These are phyloP conservation scores for Aristolochia contorta DNA, from an alignment of 164 flowering plant genomes.

Conservation along the genomic window DNA sequence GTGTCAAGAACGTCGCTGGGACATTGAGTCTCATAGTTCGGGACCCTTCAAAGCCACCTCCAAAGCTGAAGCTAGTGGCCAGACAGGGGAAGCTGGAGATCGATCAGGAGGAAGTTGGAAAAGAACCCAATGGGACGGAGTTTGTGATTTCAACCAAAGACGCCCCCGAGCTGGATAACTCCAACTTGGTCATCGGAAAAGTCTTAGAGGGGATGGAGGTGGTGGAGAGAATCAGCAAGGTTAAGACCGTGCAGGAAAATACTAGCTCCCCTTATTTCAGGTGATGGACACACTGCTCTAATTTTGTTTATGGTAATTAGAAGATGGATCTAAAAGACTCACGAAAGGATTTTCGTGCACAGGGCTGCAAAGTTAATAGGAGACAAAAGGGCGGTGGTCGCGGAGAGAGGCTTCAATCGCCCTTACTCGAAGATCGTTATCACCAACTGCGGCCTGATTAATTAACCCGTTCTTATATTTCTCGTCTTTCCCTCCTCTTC, in stretches of 20 bases:
- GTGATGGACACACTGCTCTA: slow-evolving; percentile 18
- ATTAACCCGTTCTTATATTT: slow-evolving; percentile 20
- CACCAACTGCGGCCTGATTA: slow-evolving; percentile 70
- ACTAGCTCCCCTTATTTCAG: slow-evolving; percentile 84
- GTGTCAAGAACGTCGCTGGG: slow-evolving; percentile 54
- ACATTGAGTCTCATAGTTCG: slow-evolving; percentile 63
- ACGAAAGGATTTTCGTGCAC: not conserved
- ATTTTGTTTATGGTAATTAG: not conserved
- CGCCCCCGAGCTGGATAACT: slow-evolving; percentile 71
- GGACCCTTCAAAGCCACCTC: slow-evolving; percentile 74
- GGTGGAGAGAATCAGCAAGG: slow-evolving; percentile 54
- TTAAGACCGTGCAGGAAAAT: slow-evolving; percentile 87
- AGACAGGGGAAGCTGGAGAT: slow-evolving; percentile 72
- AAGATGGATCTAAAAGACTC: not conserved
- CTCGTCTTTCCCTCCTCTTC: slow-evolving; percentile 7
- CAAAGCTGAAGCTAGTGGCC: slow-evolving; percentile 77
- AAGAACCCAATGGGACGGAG: slow-evolving; percentile 82
- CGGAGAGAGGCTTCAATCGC: slow-evolving; percentile 92
- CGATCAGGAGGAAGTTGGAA: slow-evolving; percentile 66
- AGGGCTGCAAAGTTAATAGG: slow-evolving; percentile 94
- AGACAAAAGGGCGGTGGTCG: slow-evolving; percentile 89
- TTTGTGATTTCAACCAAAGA: slow-evolving; percentile 55
- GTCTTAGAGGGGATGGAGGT: slow-evolving; percentile 80
- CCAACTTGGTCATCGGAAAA: slow-evolving; percentile 61
- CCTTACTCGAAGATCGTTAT: slow-evolving; percentile 79